A percentile compares a stretch with the other conserved stretches of the same genome.
phyloP scores from a whole-genome alignment of 768 basidiomycete genomes.

The Tricholoma flavovirens region DNA sequence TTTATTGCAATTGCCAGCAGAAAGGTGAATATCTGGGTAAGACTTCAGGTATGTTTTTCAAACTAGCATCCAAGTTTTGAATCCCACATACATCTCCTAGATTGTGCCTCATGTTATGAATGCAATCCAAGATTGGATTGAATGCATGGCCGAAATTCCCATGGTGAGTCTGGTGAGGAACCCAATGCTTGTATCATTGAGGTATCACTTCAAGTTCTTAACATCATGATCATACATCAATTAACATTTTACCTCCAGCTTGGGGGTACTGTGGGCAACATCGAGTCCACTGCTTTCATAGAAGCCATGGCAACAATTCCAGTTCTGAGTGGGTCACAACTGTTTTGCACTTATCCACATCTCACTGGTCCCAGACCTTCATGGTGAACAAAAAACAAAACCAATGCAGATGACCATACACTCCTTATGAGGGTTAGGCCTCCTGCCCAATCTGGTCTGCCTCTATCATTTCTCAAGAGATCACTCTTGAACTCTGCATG shows the following conservation, averaged over 20 bases:
- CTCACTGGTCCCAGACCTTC: conserved; percentile 96
- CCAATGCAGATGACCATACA: conserved; percentile 97
- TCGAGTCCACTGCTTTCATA: conserved; percentile 93
- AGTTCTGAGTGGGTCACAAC: conserved; percentile 93
- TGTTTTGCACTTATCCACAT: conserved; percentile 98
- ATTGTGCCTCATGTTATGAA: conserved; percentile 96
- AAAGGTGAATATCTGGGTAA: conserved; percentile 91
- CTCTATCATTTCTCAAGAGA: not conserved
- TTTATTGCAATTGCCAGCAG: conserved; percentile 35
- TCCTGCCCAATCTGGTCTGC: conserved; percentile 86
- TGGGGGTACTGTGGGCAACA: conserved; percentile 97
- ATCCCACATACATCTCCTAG: conserved; percentile 27
- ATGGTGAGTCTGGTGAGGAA: conserved; percentile 86
- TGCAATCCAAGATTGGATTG: conserved; percentile 98
- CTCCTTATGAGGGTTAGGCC: conserved; percentile 84
- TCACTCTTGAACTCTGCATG: not conserved
- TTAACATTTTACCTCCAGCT: conserved; percentile 45
- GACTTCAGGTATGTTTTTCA: conserved; percentile 70
- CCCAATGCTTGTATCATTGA: conserved; percentile 98
- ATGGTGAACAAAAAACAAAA: conserved; percentile 98
- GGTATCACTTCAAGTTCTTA: conserved; percentile 44
- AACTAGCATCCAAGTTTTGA: not conserved
- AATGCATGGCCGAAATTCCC: conserved; percentile 89
- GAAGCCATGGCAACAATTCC: conserved; percentile 99
- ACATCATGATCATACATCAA: not conserved